phyloP scores from a whole-genome alignment of 2,329 filamentous ascomycete species.

The Ambrosiella xylebori region DNA sequence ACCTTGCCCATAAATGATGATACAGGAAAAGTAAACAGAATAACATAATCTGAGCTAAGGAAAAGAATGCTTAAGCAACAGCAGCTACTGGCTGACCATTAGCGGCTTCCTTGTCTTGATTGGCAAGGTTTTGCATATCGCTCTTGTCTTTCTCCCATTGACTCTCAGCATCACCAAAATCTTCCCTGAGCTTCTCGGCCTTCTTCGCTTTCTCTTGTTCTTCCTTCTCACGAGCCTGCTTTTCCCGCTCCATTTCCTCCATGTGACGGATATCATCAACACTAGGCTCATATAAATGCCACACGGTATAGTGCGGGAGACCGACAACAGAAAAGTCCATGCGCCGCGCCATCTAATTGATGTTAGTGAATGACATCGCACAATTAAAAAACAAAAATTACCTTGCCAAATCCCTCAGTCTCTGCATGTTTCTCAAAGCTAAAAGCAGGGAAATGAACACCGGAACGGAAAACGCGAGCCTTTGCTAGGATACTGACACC shows the following conservation, averaged over 20 bases:
- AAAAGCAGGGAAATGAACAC: slow-evolving; percentile 94
- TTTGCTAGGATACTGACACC: slow-evolving; percentile 96
- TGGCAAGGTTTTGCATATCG: slow-evolving; percentile 47
- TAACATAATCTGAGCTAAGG: not conserved
- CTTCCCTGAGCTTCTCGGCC: slow-evolving; percentile 60
- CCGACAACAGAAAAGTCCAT: slow-evolving; percentile 95
- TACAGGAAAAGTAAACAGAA: not conserved
- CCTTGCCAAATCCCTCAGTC: slow-evolving; percentile 97
- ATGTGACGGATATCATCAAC: slow-evolving; percentile 95
- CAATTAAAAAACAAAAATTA: slow-evolving; percentile 23
- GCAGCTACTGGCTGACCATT: slow-evolving; percentile 1
- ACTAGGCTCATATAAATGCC: slow-evolving; percentile 98
- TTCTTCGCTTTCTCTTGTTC: slow-evolving; percentile 49
- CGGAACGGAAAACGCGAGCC: slow-evolving; percentile 82
- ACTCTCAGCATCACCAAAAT: slow-evolving; percentile 56
- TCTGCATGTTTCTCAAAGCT: slow-evolving; percentile 98
- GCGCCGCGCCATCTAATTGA: slow-evolving; percentile 71
- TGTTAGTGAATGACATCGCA: slow-evolving; percentile 12
- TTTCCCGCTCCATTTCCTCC: slow-evolving; percentile 94
- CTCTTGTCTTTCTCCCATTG: slow-evolving; percentile 89
- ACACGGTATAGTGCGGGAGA: slow-evolving; percentile 93
- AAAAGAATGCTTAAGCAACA: not conserved
- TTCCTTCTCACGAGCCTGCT: slow-evolving; percentile 60
- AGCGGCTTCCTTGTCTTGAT: slow-evolving; percentile 10
- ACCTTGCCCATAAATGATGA: not conserved